phyloP scores from a whole-genome alignment of 2,329 filamentous ascomycete species.

The Macrophomina pseudophaseolina region DNA sequence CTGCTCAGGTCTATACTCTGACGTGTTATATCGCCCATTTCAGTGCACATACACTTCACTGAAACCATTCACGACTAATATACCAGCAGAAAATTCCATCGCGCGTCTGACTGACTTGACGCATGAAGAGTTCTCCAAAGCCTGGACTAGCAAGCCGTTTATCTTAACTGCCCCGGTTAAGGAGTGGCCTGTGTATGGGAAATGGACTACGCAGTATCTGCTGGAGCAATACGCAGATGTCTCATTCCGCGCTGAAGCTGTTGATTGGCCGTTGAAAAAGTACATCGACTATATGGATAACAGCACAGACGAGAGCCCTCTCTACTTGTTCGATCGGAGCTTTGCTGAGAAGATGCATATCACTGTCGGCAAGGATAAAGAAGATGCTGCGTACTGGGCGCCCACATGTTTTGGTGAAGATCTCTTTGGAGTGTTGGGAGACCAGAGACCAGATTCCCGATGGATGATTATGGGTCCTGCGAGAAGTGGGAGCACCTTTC shows the following conservation, averaged over 20 bases:
- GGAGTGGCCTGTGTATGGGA: slow-evolving; percentile 75
- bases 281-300: slow-evolving; percentile 83
- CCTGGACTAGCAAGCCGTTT: slow-evolving; percentile 83
- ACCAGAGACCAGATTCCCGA: slow-evolving; percentile 81
- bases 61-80: slow-evolving; percentile 68
- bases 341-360: slow-evolving; percentile 88
- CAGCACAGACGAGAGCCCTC: slow-evolving; percentile 81
- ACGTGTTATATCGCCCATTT: slow-evolving; percentile 87
- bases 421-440: slow-evolving; percentile 77
- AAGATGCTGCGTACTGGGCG: slow-evolving; percentile 69
- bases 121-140: slow-evolving; percentile 72
- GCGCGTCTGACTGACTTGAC: slow-evolving; percentile 70
- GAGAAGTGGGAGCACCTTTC: slow-evolving; percentile 89
- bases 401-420: slow-evolving; percentile 87
- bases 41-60: slow-evolving; percentile 80
- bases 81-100: slow-evolving; percentile 77
- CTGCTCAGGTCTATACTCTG: slow-evolving; percentile 83
- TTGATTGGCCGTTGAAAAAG: slow-evolving; percentile 85
- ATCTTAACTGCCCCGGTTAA: slow-evolving; percentile 83
- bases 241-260: slow-evolving; percentile 85
- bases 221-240: slow-evolving; percentile 67
- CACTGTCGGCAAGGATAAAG: slow-evolving; percentile 60
- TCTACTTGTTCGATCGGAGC: slow-evolving; percentile 88
- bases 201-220: slow-evolving; percentile 76
- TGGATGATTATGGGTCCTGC: slow-evolving; percentile 93